phyloP scores from a whole-genome alignment of 2,329 filamentous ascomycete genomes.

The Pseudogymnoascus sp. region DNA sequence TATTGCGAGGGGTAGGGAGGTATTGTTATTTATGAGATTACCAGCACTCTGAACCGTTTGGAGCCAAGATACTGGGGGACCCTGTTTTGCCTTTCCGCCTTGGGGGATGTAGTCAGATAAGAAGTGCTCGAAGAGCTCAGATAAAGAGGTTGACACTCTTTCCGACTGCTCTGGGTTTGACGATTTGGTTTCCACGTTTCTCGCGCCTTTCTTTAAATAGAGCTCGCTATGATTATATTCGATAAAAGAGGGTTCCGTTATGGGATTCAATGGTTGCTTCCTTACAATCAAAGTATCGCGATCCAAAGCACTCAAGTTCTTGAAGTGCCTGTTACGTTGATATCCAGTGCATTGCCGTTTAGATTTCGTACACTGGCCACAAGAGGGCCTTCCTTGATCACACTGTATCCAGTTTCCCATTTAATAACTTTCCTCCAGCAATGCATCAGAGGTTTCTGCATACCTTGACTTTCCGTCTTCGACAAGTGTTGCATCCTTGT shows the following conservation, averaged over 20 bases:
- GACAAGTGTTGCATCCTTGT: slow-evolving; percentile 12
- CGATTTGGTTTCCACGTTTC: slow-evolving; percentile 11
- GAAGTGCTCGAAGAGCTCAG: slow-evolving; percentile 11
- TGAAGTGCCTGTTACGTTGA: slow-evolving; percentile 14
- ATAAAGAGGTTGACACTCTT: slow-evolving; percentile 8
- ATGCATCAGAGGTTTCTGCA: slow-evolving; percentile 10
- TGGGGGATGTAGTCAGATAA: slow-evolving; percentile 11
- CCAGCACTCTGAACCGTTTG: slow-evolving; percentile 10
- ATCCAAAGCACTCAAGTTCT: slow-evolving; percentile 14
- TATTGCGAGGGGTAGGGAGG: slow-evolving; percentile 12
- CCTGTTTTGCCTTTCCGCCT: slow-evolving; percentile 10
- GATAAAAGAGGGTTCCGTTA: slow-evolving; percentile 12
- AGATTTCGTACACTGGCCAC: slow-evolving; percentile 13
- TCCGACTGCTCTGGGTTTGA: slow-evolving; percentile 2
- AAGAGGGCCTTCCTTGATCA: slow-evolving; percentile 12
- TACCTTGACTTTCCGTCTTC: slow-evolving; percentile 12
- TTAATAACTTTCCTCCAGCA: slow-evolving; percentile 11
- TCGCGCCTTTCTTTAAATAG: slow-evolving; percentile 9
- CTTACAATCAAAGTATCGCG: slow-evolving; percentile 10
- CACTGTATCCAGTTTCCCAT: slow-evolving; percentile 8
- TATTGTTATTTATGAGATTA: slow-evolving; percentile 10
- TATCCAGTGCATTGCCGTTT: slow-evolving; percentile 12
- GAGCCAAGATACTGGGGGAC: slow-evolving; percentile 13
- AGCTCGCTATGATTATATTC: slow-evolving; percentile 12
- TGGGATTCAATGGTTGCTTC: slow-evolving; percentile 11